These are phyloP conservation scores for Patellifolia procumbens DNA, from an alignment of 179 eudicot species.

Conservation along the genomic window DNA sequence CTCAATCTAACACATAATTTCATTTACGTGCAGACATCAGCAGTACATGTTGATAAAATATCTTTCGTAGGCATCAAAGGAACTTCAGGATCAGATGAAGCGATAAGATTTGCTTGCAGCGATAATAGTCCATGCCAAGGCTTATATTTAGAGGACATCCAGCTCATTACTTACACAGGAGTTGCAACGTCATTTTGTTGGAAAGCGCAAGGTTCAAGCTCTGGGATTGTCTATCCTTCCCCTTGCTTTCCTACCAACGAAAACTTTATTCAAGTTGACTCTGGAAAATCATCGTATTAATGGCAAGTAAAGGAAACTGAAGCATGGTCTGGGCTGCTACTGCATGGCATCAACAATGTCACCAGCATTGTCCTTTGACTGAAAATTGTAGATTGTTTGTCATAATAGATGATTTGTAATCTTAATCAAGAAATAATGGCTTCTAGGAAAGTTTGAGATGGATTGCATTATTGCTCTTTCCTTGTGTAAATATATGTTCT, in stretches of 20 bases:
- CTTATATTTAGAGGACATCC: slow-evolving; percentile 69
- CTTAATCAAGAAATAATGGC: background rate
- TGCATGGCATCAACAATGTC: background rate
- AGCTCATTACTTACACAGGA: slow-evolving; percentile 42
- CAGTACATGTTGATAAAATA: slow-evolving; percentile 53
- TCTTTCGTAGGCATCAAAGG: slow-evolving; percentile 70
- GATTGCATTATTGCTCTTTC: background rate
- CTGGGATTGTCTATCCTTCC: slow-evolving; percentile 62
- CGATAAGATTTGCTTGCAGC: slow-evolving; percentile 78
- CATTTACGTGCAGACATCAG: slow-evolving; percentile 60
- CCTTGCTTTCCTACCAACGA: slow-evolving; percentile 51
- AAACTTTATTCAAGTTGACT: slow-evolving; percentile 25
- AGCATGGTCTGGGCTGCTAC: background rate
- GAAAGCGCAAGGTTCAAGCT: slow-evolving; percentile 69
- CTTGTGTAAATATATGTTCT: background rate
- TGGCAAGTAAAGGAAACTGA: background rate
- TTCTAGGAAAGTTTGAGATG: background rate
- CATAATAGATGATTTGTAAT: background rate
- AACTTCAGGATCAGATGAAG: slow-evolving; percentile 76
- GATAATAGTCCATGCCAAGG: slow-evolving; percentile 65
- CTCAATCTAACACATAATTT: background rate
- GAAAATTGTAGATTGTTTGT: background rate
- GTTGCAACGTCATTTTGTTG: slow-evolving; percentile 68
- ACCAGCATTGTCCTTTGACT: background rate
- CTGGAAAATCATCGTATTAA: background rate